These are phyloP conservation scores for Escovopsis sp. DNA, from an alignment of 2,329 filamentous ascomycete species.

Conservation along the genomic window DNA sequence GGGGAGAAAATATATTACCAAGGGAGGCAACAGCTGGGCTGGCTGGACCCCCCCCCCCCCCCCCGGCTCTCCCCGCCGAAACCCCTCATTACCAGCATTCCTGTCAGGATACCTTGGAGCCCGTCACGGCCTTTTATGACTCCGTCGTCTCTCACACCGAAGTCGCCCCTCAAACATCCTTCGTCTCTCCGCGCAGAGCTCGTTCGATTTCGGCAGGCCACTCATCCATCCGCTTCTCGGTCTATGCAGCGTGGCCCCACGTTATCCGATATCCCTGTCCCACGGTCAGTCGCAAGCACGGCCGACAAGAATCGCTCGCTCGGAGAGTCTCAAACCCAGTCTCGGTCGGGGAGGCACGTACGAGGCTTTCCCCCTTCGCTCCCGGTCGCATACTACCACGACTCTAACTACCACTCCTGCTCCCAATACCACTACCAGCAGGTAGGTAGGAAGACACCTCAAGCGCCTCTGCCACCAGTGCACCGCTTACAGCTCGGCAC, in stretches of 20 bases:
- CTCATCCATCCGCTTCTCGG: slow-evolving; percentile 6
- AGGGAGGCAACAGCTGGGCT: slow-evolving; percentile 5
- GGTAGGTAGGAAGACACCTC: background rate
- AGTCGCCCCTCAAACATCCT: slow-evolving; percentile 13
- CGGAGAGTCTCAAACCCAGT: background rate
- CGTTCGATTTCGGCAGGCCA: too few species aligned
- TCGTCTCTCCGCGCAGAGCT: too few species aligned
- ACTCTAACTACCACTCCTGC: too few species aligned
- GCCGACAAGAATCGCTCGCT: background rate
- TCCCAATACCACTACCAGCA: too few species aligned
- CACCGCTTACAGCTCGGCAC: slow-evolving; percentile 4
- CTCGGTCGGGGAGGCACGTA: too few species aligned
- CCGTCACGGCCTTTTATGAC: slow-evolving; percentile 22
- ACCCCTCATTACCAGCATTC: background rate
- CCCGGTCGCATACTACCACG: background rate
- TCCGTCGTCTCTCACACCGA: slow-evolving; percentile 22
- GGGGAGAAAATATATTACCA: background rate
- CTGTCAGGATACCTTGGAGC: slow-evolving; percentile 21
- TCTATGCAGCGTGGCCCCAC: slow-evolving; percentile 5
- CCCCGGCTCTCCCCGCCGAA: slow-evolving; percentile 19
- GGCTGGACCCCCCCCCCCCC: slow-evolving; percentile 1
- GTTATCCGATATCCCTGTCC: slow-evolving; percentile 10
- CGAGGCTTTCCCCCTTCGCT: background rate
- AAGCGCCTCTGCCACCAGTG: slow-evolving; percentile 2
- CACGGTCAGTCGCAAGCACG: slow-evolving; percentile 3